phyloP scores from a whole-genome alignment of 2,329 filamentous ascomycete genomes.

The Kalaharituber pfeilii region DNA sequence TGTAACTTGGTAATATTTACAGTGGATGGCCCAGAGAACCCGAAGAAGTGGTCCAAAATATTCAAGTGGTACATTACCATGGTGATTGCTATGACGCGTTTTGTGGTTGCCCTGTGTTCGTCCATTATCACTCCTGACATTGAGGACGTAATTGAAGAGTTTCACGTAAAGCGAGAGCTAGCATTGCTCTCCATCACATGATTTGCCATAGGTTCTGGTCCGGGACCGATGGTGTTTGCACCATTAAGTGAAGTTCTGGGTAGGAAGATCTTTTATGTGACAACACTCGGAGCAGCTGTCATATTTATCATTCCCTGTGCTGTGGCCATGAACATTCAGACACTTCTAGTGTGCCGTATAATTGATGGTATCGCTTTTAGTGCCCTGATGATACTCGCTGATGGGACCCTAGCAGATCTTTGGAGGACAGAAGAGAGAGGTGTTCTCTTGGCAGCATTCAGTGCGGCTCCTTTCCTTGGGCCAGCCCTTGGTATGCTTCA shows the following conservation, averaged over 20 bases:
- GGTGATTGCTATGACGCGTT: constrained; percentile 60
- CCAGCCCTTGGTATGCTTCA: constrained; percentile 36
- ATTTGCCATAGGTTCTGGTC: constrained; percentile 66
- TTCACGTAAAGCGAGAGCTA: constrained; percentile 54
- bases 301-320: constrained; percentile 69
- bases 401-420: constrained; percentile 66
- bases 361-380: constrained; percentile 75
- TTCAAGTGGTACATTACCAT: constrained; percentile 76
- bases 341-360: constrained; percentile 55
- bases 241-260: constrained; percentile 62
- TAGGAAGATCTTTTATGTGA: constrained; percentile 50
- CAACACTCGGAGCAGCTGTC: constrained; percentile 51
- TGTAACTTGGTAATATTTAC: constrained; percentile 55
- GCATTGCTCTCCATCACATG: constrained; percentile 54
- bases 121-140: constrained; percentile 66
- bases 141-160: constrained; percentile 42
- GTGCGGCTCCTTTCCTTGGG: constrained; percentile 64
- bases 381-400: constrained; percentile 66
- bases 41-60: constrained; percentile 67
- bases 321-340: constrained; percentile 56
- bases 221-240: constrained; percentile 67
- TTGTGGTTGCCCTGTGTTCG: constrained; percentile 54
- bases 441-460: constrained; percentile 74
- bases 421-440: constrained; percentile 67
- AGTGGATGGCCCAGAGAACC: constrained; percentile 55